Conservation (phyloP, 345 rosid genomes). For the Salix caprea region DNA sequence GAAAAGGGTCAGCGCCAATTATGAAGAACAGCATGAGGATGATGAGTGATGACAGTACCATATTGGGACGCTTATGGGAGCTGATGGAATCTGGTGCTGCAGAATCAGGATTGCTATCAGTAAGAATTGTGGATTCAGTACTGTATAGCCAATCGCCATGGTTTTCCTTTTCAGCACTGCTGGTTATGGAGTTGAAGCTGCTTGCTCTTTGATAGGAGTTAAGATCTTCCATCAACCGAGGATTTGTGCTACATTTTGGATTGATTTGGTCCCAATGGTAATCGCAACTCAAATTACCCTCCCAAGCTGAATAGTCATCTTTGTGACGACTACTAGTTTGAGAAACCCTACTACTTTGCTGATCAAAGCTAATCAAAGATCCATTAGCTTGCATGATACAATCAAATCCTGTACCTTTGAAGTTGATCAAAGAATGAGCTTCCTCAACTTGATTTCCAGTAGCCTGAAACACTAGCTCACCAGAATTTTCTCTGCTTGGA, state of each 20-base stretch:
- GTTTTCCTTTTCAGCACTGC: constrained; percentile 17
- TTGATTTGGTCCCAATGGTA: constrained; percentile 36
- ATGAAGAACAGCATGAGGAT: not conserved
- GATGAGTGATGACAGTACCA: constrained; percentile 24
- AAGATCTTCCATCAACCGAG: constrained; percentile 36
- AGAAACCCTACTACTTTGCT: constrained; percentile 28
- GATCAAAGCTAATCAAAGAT: constrained; percentile 62
- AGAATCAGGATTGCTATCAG: constrained; percentile 42
- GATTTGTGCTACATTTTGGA: constrained; percentile 29
- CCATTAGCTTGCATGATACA: constrained; percentile 30
- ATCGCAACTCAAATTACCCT: constrained; percentile 16
- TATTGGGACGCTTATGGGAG: constrained; percentile 50
- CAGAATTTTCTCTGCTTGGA: constrained; percentile 48
- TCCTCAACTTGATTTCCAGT: constrained; percentile 32
- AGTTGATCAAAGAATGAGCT: constrained; percentile 59
- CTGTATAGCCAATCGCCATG: constrained; percentile 58
- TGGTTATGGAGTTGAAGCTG: constrained; percentile 22
- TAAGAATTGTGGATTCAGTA: constrained; percentile 42
- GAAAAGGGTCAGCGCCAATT: not conserved
- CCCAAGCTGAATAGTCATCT: constrained; percentile 38
- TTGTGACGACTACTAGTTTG: constrained; percentile 7
- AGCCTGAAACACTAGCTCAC: constrained; percentile 35
- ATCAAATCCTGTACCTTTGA: constrained; percentile 30
- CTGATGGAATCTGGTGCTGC: constrained; percentile 33
- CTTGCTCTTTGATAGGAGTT: constrained; percentile 36